These are phyloP conservation scores for Pseudogymnoascus sp. DNA, from an alignment of 2,329 filamentous ascomycete genomes.

Conservation along the genomic window DNA sequence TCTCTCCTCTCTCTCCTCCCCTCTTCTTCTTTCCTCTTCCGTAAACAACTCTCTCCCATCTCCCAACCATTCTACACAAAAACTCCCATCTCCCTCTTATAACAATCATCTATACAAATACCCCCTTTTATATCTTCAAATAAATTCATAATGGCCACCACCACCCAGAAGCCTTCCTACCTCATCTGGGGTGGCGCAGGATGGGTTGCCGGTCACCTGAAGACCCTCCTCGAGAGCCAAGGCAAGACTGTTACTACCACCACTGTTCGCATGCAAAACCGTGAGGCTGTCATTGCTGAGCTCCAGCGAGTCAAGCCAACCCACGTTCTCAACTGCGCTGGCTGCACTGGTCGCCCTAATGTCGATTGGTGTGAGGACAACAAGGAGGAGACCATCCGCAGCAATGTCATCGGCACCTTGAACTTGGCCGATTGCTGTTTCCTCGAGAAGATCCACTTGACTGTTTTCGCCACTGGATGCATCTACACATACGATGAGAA, in stretches of 20 bases:
- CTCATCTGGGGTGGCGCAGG: constrained; percentile 60
- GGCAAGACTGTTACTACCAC: constrained; percentile 56
- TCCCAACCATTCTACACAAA: neutral
- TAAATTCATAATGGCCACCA: constrained; percentile 3
- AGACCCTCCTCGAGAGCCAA: constrained; percentile 48
- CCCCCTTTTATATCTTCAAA: neutral
- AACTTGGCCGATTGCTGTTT: constrained; percentile 57
- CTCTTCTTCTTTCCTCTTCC: neutral
- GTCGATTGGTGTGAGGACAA: constrained; percentile 68
- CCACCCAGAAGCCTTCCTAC: constrained; percentile 36
- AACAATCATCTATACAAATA: neutral
- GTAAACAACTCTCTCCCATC: neutral
- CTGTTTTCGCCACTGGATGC: constrained; percentile 61
- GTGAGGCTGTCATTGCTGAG: constrained; percentile 48
- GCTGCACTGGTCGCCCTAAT: constrained; percentile 59
- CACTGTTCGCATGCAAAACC: constrained; percentile 58
- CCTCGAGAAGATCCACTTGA: constrained; percentile 52
- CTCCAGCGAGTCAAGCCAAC: constrained; percentile 55
- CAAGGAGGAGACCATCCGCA: constrained; percentile 59
- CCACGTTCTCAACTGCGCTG: constrained; percentile 60
- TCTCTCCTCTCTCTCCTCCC: neutral
- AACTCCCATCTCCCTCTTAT: neutral
- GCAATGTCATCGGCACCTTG: constrained; percentile 59
- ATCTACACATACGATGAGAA: constrained; percentile 57
- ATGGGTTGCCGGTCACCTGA: constrained; percentile 57